Percentiles rank a stretch among this genome's conserved stretches.
These are phyloP conservation scores for Gossypium gossypioides DNA, from an alignment of 441 rosid species.

Conservation along the genomic window DNA sequence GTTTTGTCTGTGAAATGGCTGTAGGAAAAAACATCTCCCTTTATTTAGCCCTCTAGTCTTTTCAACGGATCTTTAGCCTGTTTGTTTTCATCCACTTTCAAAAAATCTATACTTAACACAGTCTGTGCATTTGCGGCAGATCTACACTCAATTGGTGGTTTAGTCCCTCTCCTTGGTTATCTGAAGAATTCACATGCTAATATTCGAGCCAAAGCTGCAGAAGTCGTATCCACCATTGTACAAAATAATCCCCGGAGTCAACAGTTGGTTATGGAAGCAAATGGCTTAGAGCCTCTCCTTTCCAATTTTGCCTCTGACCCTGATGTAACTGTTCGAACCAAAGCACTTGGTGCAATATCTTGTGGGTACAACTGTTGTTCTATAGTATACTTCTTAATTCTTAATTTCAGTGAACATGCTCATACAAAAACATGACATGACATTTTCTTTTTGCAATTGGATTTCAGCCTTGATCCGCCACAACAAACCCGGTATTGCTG, in stretches of 20 bases:
- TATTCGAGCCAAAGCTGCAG: conserved; percentile 89
- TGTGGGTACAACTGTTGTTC: conserved; percentile 39
- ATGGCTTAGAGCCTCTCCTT: conserved; percentile 68
- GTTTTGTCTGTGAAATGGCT: background rate
- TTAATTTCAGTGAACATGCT: background rate
- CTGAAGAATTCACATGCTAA: conserved; percentile 65
- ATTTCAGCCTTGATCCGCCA: conserved; percentile 67
- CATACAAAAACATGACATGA: background rate
- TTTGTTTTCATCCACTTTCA: background rate
- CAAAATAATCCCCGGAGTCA: conserved; percentile 92
- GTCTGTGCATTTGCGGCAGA: conserved; percentile 31
- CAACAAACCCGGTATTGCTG: conserved; percentile 66
- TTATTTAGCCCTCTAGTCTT: background rate
- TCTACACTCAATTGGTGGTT: conserved; percentile 86
- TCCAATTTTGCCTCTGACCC: conserved; percentile 62
- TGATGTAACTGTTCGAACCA: conserved; percentile 54
- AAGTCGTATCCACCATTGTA: conserved; percentile 75
- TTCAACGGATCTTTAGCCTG: background rate
- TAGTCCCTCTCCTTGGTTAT: conserved; percentile 71
- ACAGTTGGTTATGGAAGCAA: conserved; percentile 88
- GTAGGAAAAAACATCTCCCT: background rate
- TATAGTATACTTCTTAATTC: background rate
- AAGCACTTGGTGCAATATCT: conserved; percentile 86
- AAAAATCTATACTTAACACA: background rate
- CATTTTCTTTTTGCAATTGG: conserved; percentile 10